A percentile compares a stretch with the other conserved stretches of the same genome.
These are phyloP conservation scores for Phytophthora palmivora DNA, from an alignment of 352 stramenopile species.

Conservation along the genomic window DNA sequence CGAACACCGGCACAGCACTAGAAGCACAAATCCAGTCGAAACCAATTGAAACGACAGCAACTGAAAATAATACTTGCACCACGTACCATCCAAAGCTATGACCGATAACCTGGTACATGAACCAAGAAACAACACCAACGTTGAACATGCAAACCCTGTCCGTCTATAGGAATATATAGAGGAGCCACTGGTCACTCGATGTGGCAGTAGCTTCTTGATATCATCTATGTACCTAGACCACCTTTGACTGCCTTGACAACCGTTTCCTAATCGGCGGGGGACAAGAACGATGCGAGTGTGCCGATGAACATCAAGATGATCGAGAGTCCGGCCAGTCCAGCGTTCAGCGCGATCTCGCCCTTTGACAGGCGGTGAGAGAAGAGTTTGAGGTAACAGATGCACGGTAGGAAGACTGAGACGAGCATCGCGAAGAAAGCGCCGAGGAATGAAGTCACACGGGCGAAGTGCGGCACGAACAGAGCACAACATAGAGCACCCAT, in stretches of 20 bases:
- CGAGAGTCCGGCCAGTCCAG: constrained; percentile 58
- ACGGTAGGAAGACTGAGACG: constrained; percentile 84
- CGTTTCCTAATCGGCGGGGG: constrained; percentile 55
- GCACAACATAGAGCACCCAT: constrained; percentile 63
- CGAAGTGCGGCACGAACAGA: constrained; percentile 86
- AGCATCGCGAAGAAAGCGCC: constrained; percentile 89
- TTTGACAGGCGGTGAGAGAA: constrained; percentile 59
- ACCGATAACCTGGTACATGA: neutral
- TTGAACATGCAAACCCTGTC: constrained; percentile 15
- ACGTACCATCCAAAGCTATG: neutral
- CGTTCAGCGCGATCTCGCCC: constrained; percentile 65
- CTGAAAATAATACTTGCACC: constrained; percentile 1
- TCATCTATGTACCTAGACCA: constrained; percentile 24
- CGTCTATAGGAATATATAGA: constrained; percentile 35
- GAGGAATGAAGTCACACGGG: constrained; percentile 83
- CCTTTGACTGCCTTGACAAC: neutral
- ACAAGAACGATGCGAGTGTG: constrained; percentile 82
- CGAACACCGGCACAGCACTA: constrained; percentile 7
- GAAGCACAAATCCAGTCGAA: constrained; percentile 9
- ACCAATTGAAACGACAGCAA: neutral
- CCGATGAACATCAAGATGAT: constrained; percentile 78
- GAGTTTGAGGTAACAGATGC: constrained; percentile 88
- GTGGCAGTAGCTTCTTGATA: constrained; percentile 23
- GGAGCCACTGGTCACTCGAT: no score
- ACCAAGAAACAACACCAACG: neutral